Evolutionary conservation across 768 basidiomycete genomes (phyloP).

Genomic region (Coprinopsis strossmayeri): DNA sequence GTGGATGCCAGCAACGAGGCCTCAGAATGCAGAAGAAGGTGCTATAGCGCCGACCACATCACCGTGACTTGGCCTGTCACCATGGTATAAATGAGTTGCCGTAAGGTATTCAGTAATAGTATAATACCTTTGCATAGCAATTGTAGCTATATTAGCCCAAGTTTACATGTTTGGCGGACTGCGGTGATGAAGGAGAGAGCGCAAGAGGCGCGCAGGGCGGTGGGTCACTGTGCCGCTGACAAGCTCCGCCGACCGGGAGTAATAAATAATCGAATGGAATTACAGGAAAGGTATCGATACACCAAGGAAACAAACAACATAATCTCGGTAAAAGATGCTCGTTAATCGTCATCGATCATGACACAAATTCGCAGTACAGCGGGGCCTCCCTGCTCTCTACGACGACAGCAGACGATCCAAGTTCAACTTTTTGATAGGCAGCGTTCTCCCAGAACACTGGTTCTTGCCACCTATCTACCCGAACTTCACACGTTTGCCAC

Average conservation of each 20-base stretch:
- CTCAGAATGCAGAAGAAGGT: too few relatives aligned
- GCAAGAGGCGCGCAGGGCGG: background rate
- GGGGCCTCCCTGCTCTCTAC: too few relatives aligned
- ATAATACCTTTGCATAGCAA: background rate
- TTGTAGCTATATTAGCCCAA: too few relatives aligned
- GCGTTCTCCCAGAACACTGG: too few relatives aligned
- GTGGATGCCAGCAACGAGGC: too few relatives aligned
- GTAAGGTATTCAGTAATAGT: background rate
- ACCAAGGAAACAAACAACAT: conserved; percentile 14
- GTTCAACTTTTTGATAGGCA: too few relatives aligned
- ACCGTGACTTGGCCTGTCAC: too few relatives aligned
- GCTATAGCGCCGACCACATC: too few relatives aligned
- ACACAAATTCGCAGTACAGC: conserved; percentile 1
- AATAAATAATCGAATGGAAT: conserved; percentile 12
- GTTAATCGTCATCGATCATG: conserved; percentile 10
- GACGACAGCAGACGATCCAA: too few relatives aligned
- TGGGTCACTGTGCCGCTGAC: too few relatives aligned
- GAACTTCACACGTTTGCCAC: too few relatives aligned
- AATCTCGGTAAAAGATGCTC: conserved; percentile 11
- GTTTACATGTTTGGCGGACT: background rate
- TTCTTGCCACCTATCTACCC: too few relatives aligned
- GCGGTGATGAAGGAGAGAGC: background rate
- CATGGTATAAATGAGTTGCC: background rate
- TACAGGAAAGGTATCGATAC: conserved; percentile 14
- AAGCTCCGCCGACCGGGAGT: conserved; percentile 1